Evolutionary conservation across 2,329 filamentous ascomycete species (phyloP).

Genomic region (Aureobasidium lini): DNA sequence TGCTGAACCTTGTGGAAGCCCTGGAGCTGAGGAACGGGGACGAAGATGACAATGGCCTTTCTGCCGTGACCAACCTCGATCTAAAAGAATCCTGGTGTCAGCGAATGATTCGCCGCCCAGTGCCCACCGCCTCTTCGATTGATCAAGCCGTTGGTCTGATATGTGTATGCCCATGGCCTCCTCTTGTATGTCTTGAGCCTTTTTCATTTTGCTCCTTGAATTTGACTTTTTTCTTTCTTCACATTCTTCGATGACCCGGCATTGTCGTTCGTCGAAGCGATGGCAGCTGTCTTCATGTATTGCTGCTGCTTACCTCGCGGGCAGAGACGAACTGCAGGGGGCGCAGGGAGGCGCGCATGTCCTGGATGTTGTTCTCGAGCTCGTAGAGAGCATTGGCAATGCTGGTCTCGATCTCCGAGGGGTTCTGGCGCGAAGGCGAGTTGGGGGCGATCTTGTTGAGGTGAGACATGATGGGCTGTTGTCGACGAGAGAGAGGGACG

Average conservation of each 20-base stretch:
- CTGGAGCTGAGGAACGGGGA: conserved; percentile 96
- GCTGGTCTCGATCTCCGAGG: conserved; percentile 93
- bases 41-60: conserved; percentile 99
- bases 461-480: conserved; percentile 50
- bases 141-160: conserved; percentile 13
- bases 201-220: conserved; percentile 1
- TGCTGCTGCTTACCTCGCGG: conserved; percentile 78
- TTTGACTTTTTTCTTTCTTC: background rate
- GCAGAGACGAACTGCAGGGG: conserved; percentile 98
- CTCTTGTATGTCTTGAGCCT: conserved; percentile 1
- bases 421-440: conserved; percentile 92
- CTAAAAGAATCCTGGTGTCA: conserved; percentile 58
- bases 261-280: conserved; percentile 11
- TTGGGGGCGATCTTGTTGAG: conserved; percentile 98
- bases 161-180: conserved; percentile 1
- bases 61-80: conserved; percentile 99
- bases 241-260: conserved; percentile 8
- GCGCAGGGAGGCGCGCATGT: conserved; percentile 92
- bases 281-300: conserved; percentile 5
- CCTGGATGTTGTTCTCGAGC: conserved; percentile 97
- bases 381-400: conserved; percentile 97
- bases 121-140: conserved; percentile 48
- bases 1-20: conserved; percentile 99
- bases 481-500: conserved; percentile 11
- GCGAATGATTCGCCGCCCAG: conserved; percentile 44